phyloP scores from a whole-genome alignment of 345 rosid species.

The Lepidium aucheri region DNA sequence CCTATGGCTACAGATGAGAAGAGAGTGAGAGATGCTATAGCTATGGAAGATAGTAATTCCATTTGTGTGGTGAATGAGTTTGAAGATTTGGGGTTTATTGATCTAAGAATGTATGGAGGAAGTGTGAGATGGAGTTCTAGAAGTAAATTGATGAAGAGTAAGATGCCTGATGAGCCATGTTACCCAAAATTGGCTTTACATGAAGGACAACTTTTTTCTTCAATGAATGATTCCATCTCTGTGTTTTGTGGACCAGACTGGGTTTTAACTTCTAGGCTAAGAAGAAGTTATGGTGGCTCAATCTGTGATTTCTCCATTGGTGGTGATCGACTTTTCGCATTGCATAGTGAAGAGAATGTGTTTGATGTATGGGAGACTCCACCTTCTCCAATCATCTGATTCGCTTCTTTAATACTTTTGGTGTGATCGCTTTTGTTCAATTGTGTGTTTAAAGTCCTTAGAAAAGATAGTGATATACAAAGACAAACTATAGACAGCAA shows the following conservation, averaged over 20 bases:
- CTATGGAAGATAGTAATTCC: conserved; percentile 78
- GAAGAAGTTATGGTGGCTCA: conserved; percentile 68
- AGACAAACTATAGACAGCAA: not conserved
- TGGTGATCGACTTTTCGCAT: conserved; percentile 84
- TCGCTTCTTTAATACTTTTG: not conserved
- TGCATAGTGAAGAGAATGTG: conserved; percentile 89
- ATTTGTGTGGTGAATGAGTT: conserved; percentile 90
- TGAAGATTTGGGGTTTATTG: conserved; percentile 93
- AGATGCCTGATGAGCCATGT: conserved; percentile 85
- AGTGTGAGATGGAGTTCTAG: conserved; percentile 95
- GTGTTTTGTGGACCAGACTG: conserved; percentile 88
- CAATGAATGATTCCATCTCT: conserved; percentile 86
- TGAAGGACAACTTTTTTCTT: conserved; percentile 80
- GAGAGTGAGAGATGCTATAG: conserved; percentile 88
- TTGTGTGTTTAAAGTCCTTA: conserved; percentile 12
- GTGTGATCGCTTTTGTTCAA: not conserved
- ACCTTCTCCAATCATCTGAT: conserved; percentile 59
- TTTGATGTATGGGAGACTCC: conserved; percentile 93
- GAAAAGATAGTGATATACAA: conserved; percentile 10
- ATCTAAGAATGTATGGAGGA: conserved; percentile 56
- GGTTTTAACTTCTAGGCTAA: conserved; percentile 75
- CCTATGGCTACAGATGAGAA: conserved; percentile 56
- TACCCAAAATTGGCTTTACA: conserved; percentile 84
- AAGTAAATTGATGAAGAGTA: conserved; percentile 77
- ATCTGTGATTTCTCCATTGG: conserved; percentile 90